Conservation (phyloP, 1,139 yeast species). For the Keqinozyma sinolaborantium region DNA sequence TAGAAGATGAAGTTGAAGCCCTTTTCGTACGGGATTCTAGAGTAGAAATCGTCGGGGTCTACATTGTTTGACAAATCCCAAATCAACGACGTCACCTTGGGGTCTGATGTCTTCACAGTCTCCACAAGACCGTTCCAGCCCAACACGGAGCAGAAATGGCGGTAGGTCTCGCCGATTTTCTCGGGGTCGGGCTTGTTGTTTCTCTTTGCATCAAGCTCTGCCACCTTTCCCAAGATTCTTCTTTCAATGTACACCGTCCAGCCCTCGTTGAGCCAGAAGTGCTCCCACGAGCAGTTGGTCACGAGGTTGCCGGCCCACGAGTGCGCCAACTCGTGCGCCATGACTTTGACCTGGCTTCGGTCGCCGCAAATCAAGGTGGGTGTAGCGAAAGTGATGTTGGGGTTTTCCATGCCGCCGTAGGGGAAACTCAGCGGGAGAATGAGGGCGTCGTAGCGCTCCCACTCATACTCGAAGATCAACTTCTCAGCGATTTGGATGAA, state of each 20-base stretch:
- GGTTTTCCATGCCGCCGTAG: constrained; percentile 41
- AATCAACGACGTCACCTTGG: constrained; percentile 22
- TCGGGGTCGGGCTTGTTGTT: constrained; percentile 17
- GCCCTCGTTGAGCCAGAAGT: constrained; percentile 39
- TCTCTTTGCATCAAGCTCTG: constrained; percentile 19
- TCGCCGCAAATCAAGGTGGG: constrained; percentile 34
- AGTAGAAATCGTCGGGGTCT: constrained; percentile 35
- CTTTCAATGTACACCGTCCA: constrained; percentile 39
- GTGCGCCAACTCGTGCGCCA: constrained; percentile 39
- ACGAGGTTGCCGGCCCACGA: constrained; percentile 39
- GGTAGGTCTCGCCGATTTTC: constrained; percentile 25
- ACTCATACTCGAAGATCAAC: constrained; percentile 31
- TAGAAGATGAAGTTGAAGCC: constrained; percentile 31
- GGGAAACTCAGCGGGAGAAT: constrained; percentile 34
- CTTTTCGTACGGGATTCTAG: constrained; percentile 34
- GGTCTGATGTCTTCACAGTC: constrained; percentile 15
- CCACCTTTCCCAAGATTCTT: constrained; percentile 30
- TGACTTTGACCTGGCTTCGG: constrained; percentile 30
- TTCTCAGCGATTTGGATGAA: constrained; percentile 31
- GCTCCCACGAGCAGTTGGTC: constrained; percentile 36
- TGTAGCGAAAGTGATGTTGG: constrained; percentile 34
- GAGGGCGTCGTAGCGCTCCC: constrained; percentile 30
- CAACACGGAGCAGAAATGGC: constrained; percentile 28
- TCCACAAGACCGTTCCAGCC: constrained; percentile 30
- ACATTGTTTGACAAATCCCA: constrained; percentile 21